Conservation (phyloP, 768 basidiomycete species). For the Tulasnella sp. region DNA sequence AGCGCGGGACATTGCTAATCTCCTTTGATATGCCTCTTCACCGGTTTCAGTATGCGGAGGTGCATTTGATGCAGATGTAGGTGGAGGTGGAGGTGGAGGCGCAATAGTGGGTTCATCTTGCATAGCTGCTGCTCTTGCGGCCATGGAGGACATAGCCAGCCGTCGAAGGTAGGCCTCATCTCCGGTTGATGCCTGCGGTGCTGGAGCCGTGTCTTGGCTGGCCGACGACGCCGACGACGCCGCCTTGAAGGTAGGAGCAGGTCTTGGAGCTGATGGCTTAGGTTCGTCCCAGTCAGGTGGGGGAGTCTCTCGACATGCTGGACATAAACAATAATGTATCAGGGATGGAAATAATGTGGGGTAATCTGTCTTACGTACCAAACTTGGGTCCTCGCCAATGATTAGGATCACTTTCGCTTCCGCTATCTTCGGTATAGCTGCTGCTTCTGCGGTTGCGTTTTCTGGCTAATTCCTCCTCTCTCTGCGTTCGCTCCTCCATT, state of each 20-base stretch:
- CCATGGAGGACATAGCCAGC: slow-evolving; percentile 33
- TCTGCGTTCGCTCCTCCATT: slow-evolving; percentile 53
- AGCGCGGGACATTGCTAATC: slow-evolving; percentile 36
- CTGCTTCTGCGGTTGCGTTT: slow-evolving; percentile 38
- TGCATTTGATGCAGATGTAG: neutral
- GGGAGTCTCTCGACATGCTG: no score
- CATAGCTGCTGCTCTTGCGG: neutral
- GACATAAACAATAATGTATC: no score
- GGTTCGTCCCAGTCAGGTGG: no score
- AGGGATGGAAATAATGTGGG: no score
- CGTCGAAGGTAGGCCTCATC: slow-evolving; percentile 59
- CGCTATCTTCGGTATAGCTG: slow-evolving; percentile 37
- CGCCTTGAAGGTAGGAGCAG: no score
- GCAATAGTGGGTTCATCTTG: neutral
- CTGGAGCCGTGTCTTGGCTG: no score
- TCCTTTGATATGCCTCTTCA: slow-evolving; percentile 56
- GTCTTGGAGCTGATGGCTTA: no score
- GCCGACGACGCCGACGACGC: no score
- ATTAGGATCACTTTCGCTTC: slow-evolving; percentile 1
- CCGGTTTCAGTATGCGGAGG: no score
- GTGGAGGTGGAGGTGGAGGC: neutral
- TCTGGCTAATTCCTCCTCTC: slow-evolving; percentile 41
- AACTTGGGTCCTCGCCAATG: slow-evolving; percentile 5
- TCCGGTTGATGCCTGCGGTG: slow-evolving; percentile 27
- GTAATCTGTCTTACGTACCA: no score